Base-by-base conservation (phyloP, 768 basidiomycete genomes). In the Crepidotus variabilis region DNA sequence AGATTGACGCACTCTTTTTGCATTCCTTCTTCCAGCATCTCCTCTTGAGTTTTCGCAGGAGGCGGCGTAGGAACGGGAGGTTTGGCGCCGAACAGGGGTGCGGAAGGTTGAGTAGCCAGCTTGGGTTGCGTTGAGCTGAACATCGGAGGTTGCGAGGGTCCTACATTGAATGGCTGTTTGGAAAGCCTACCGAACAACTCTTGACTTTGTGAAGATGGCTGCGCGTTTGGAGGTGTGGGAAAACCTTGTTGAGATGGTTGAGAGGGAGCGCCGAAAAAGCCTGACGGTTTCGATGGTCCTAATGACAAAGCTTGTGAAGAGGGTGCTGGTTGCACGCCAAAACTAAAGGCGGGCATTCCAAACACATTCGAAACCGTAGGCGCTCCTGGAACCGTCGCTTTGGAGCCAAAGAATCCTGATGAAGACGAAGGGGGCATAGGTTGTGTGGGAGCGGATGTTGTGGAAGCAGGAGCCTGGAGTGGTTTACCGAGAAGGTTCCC, bases 1-100 rank as follows among this genome's bases (percentile, higher is more conserved):
- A 93, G 72, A 33, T 75, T 47, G 2, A 66, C 61, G 60, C 86
- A 86, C 63, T 92, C 85, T 16, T 77, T 75, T 62, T 90, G 87
- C 80, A 93, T 82, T 9, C 86, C 85, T 53, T 83, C 78, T 57
- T 84, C 79, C 58, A 78, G 62, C 56, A 75, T 57, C 55, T 70
- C 57, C 47, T 70, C 63, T 0, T 60, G 61, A 4, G 52, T 48
- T 3, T 48, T 43, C 24, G 54, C 51, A 5, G 61, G 60, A 32
- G 62, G 63, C 14, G 52, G 36, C 33, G 54, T 46, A 28, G 59
- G 55, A 23, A 60, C 35, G 6, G 50, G 23, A 21, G 54, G 57
- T 51, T 58, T 39, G 51, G 34, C 21, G 50, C 34, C 21, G 47
- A 49, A 39, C 18, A 23, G 14, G 51, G 23, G 39, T 21, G 1